Base-by-base conservation (phyloP, 1,139 yeast genomes). In the Saccharomyces pastorianus region DNA sequence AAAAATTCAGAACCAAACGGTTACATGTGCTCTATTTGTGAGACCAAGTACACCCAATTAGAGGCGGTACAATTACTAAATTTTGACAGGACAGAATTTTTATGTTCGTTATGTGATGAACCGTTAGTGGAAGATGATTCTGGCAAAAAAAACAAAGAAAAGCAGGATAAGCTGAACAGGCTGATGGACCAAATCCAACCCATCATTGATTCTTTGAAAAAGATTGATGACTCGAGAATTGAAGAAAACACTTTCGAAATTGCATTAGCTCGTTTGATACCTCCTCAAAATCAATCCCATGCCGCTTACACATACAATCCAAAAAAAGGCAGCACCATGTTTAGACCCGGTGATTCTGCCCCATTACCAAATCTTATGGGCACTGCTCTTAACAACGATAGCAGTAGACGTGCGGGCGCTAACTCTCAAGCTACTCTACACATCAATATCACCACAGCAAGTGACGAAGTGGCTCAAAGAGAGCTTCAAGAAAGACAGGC, bases 171-270 rank as follows among this genome's bases (percentile, higher is more conserved):
- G 62, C 77, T 91, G 58, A 95, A 91, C 58, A 80, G 81, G 60
- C 76, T 95, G 59, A 93, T 91, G 97, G 78, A 81, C 52, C 96
- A 91, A 71, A 79, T 95, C 51, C 95, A 89, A 65, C 96, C 97
- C 8, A 81, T 93, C 53, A 89, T 95, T 62, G 84, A 83, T 55
- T 85, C 85, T 61, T 74, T 93, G 68, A 88, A 88, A 70, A 84
- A 83, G 64, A 88, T 93, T 53, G 99, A 93, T 71, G 96, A 89
- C 63, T 77, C 85, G 49, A 79, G 82, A 58, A 82, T 93, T 52
- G 93, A 90, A 56, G 99, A 93, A 68, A 89, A 90, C 71, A 84
- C 88, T 55, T 90, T 89, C 69, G 96, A 90, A 69, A 72, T 83
- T 27, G 85, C 96, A 3, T 75, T 89, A 65, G 82, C 87, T 46